Conservation (phyloP, 176 grass and related monocot species). For the Dactylis glomerata region DNA sequence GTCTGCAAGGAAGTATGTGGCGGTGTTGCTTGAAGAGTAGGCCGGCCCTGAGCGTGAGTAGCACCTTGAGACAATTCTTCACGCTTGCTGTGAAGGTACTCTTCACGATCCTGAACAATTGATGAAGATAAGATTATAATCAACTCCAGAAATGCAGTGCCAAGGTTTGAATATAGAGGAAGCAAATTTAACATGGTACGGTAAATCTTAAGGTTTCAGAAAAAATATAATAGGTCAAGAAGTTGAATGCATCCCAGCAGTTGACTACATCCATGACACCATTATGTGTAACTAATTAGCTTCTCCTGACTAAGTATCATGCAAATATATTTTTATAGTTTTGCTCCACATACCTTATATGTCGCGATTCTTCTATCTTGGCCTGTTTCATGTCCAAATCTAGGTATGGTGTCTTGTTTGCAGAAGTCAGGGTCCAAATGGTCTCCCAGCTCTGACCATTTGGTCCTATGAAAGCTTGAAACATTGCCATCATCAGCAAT, state of each 20-base stretch:
- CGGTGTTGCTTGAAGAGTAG: no score
- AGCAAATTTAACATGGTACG: no score
- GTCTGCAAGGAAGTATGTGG: no score
- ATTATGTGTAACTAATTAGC: conserved; percentile 16
- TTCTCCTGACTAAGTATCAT: no score
- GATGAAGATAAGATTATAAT: conserved; percentile 1
- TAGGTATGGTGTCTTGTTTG: conserved; percentile 37
- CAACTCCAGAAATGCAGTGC: no score
- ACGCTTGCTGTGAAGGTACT: conserved; percentile 41
- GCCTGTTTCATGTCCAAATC: conserved; percentile 35
- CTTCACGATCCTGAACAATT: conserved; percentile 53
- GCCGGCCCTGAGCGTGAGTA: conserved; percentile 16
- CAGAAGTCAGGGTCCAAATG: conserved; percentile 30
- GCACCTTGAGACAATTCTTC: conserved; percentile 34
- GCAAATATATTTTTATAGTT: no score
- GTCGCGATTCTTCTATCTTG: conserved; percentile 37
- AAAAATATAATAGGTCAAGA: neutral
- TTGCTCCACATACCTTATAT: conserved; percentile 51
- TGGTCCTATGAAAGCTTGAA: conserved; percentile 47
- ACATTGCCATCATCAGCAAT: conserved; percentile 39
- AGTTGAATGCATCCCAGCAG: neutral
- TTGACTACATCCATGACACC: neutral
- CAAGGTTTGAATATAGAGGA: no score
- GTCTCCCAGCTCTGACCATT: no score
- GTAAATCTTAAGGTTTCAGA: no score